These are phyloP conservation scores for Cyclocybe aegerita DNA, from an alignment of 768 basidiomycete species.

Conservation along the genomic window DNA sequence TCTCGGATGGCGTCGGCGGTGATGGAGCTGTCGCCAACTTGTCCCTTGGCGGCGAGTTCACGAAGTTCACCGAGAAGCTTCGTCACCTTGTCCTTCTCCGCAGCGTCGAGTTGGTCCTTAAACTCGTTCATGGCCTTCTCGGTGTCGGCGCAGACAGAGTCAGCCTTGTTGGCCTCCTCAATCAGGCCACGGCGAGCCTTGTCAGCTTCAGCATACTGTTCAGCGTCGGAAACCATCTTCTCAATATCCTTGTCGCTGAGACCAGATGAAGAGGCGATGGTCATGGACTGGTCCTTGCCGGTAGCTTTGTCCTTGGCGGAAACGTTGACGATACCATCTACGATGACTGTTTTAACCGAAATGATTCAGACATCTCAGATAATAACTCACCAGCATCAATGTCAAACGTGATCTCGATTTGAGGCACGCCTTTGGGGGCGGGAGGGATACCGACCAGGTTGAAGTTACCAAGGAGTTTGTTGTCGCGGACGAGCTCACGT, in stretches of 20 bases:
- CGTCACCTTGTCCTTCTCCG: constrained; percentile 93
- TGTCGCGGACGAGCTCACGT: constrained; percentile 97
- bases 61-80: constrained; percentile 86
- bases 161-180: constrained; percentile 96
- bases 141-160: constrained; percentile 91
- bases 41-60: constrained; percentile 87
- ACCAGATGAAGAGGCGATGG: constrained; percentile 96
- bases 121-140: constrained; percentile 99
- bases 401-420: constrained; percentile 91
- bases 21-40: constrained; percentile 77
- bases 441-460: constrained; percentile 97
- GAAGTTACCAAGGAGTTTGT: constrained; percentile 99
- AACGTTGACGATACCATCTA: constrained; percentile 96
- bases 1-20: constrained; percentile 87
- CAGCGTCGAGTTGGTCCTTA: constrained; percentile 91
- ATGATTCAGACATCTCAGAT: neutral
- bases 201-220: constrained; percentile 91
- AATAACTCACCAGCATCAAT: constrained; percentile 81
- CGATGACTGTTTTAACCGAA: constrained; percentile 6
- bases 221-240: constrained; percentile 93
- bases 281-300: constrained; percentile 90
- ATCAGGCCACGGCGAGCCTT: constrained; percentile 85
- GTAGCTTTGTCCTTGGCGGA: constrained; percentile 95
- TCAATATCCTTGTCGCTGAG: constrained; percentile 96
- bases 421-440: constrained; percentile 79